Evolutionary conservation across 2,329 filamentous ascomycete genomes (phyloP).

Genomic region (Colletotrichum sojae): DNA sequence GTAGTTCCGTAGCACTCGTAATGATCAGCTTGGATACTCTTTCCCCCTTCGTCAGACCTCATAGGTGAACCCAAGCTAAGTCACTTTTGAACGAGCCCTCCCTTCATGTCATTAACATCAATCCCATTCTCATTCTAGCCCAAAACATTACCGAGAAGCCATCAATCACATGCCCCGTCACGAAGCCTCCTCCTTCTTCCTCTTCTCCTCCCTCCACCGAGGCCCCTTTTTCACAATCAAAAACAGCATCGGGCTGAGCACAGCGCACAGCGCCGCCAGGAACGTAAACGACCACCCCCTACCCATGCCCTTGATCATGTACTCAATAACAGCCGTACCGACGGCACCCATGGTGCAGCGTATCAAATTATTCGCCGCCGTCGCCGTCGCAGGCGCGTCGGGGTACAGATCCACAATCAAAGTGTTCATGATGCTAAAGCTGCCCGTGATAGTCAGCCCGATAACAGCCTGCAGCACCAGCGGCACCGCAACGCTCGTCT

Average conservation of each 20-base stretch:
- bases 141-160: not conserved
- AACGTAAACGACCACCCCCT: slow-evolving; percentile 75
- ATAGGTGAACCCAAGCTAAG: too few species aligned
- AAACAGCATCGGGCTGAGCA: slow-evolving; percentile 64
- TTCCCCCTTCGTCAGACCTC: too few species aligned
- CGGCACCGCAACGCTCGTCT: slow-evolving; percentile 67
- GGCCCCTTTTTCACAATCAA: slow-evolving; percentile 64
- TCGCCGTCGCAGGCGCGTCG: slow-evolving; percentile 71
- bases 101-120: not conserved
- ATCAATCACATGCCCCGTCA: not conserved
- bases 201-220: slow-evolving; percentile 65
- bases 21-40: too few species aligned
- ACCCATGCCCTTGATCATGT: slow-evolving; percentile 70
- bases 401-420: slow-evolving; percentile 76
- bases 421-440: slow-evolving; percentile 75
- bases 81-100: too few species aligned
- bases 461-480: slow-evolving; percentile 70
- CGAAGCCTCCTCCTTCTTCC: slow-evolving; percentile 48
- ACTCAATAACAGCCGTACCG: slow-evolving; percentile 71
- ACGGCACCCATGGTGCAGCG: slow-evolving; percentile 73
- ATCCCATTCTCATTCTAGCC: not conserved
- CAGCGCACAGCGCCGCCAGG: slow-evolving; percentile 65
- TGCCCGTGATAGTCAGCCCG: slow-evolving; percentile 70
- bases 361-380: slow-evolving; percentile 75
- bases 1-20: too few species aligned